Conservation (phyloP, 305 asterid species). For the Coffea humblotiana region DNA sequence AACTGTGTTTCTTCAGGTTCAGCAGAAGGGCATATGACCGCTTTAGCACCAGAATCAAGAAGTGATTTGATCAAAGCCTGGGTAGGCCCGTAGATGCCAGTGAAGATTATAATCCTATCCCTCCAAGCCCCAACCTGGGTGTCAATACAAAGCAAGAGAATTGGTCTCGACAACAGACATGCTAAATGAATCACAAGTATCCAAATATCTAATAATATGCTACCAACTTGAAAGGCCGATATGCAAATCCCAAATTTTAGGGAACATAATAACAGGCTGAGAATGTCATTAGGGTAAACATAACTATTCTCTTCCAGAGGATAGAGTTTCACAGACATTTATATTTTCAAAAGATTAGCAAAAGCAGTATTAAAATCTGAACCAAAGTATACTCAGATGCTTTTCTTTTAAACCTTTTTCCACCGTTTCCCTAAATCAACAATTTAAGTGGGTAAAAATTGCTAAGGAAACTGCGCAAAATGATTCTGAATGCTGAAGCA, state of each 20-base stretch:
- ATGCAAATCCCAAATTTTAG: not conserved
- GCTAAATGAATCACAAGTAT: not conserved
- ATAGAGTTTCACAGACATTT: not conserved
- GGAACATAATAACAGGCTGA: not conserved
- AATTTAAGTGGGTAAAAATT: not conserved
- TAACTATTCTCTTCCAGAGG: not conserved
- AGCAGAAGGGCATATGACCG: slow-evolving; percentile 88
- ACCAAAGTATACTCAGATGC: not conserved
- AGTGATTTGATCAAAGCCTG: slow-evolving; percentile 79
- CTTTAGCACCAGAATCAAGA: slow-evolving; percentile 95
- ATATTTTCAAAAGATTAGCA: not conserved
- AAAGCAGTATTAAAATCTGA: not conserved
- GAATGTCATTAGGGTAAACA: not conserved
- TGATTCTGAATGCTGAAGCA: not conserved
- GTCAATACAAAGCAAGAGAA: slow-evolving; percentile 20
- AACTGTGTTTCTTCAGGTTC: slow-evolving; percentile 86
- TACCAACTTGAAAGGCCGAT: not conserved
- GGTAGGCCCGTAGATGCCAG: slow-evolving; percentile 88
- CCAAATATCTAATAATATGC: not conserved
- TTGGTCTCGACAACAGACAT: slow-evolving; percentile 3
- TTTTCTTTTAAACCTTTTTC: not conserved
- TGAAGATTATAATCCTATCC: slow-evolving; percentile 87
- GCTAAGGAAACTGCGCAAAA: not conserved
- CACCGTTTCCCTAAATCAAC: not conserved
- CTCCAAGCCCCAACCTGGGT: slow-evolving; percentile 94